phyloP scores from a whole-genome alignment of 2,329 filamentous ascomycete species.

The Karstenula rhodostoma region DNA sequence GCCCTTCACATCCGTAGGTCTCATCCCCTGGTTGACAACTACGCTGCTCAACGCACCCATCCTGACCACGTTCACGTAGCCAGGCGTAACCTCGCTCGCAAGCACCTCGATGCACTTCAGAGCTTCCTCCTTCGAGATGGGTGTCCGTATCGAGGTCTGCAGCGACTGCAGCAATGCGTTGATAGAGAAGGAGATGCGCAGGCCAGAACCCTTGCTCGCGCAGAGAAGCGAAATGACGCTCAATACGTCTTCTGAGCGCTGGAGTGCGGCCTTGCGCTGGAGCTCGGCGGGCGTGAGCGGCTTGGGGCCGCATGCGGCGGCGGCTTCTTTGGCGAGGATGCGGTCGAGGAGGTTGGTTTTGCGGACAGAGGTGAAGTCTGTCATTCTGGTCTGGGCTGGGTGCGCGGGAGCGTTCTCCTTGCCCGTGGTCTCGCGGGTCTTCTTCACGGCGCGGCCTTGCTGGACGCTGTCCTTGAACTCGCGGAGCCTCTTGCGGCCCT shows the following conservation, averaged over 20 bases:
- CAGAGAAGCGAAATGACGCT: constrained; percentile 54
- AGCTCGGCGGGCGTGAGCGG: constrained; percentile 54
- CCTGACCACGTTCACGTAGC: constrained; percentile 52
- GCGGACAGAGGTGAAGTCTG: constrained; percentile 50
- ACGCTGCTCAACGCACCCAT: constrained; percentile 54
- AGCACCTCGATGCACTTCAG: constrained; percentile 54
- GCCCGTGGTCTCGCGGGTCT: constrained; percentile 34
- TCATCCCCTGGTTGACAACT: constrained; percentile 50
- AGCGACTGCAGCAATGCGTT: constrained; percentile 52
- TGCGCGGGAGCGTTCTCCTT: constrained; percentile 42
- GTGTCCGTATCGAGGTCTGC: constrained; percentile 56
- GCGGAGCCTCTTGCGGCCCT: constrained; percentile 73
- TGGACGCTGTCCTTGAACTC: constrained; percentile 71
- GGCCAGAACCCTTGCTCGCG: constrained; percentile 39
- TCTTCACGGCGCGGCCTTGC: constrained; percentile 43
- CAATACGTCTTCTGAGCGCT: constrained; percentile 56
- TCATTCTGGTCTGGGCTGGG: constrained; percentile 42
- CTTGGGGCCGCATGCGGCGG: constrained; percentile 46
- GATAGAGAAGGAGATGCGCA: constrained; percentile 56
- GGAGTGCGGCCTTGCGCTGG: constrained; percentile 56
- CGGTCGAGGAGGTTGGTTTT: constrained; percentile 59
- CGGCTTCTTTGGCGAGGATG: constrained; percentile 59
- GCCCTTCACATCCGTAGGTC: constrained; percentile 43
- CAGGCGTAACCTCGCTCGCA: constrained; percentile 53
- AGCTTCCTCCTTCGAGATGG: constrained; percentile 56